These are phyloP conservation scores for Geotrichum armillariae DNA, from an alignment of 1,139 yeast species.

Conservation along the genomic window DNA sequence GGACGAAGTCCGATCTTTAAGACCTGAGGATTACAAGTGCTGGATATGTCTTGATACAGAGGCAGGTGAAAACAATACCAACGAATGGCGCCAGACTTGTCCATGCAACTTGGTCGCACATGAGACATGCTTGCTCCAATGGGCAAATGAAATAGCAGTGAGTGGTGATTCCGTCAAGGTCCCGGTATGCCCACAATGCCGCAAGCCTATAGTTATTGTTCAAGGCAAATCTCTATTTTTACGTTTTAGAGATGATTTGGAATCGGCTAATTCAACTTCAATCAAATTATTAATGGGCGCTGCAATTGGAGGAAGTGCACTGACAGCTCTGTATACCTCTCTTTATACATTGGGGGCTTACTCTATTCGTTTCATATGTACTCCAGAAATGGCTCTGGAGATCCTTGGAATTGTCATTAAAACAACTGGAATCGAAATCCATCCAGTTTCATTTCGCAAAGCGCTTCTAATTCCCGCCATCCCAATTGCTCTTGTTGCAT, in stretches of 20 bases:
- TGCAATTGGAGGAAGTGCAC: constrained; percentile 32
- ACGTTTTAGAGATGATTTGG: constrained; percentile 32
- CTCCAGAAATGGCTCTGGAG: constrained; percentile 35
- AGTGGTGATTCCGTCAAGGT: constrained; percentile 27
- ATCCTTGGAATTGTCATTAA: constrained; percentile 30
- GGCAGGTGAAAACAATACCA: constrained; percentile 35
- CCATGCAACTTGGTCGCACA: constrained; percentile 46
- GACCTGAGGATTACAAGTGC: constrained; percentile 35
- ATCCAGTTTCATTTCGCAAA: constrained; percentile 28
- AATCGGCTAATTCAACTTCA: constrained; percentile 27
- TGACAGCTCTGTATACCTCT: constrained; percentile 32
- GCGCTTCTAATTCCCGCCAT: constrained; percentile 31
- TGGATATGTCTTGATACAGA: constrained; percentile 49
- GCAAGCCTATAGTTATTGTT: constrained; percentile 37
- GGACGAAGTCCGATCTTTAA: constrained; percentile 9
- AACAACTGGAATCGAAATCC: constrained; percentile 25
- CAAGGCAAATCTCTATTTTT: constrained; percentile 33
- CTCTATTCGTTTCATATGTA: constrained; percentile 39
- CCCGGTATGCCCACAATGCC: constrained; percentile 49
- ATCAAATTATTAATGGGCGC: constrained; percentile 32
- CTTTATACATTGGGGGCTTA: constrained; percentile 39
- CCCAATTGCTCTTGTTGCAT: constrained; percentile 30
- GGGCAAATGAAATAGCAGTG: constrained; percentile 43
- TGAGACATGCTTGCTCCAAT: constrained; percentile 45
- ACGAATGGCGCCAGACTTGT: constrained; percentile 46